phyloP scores from a whole-genome alignment of 1,139 yeast genomes.

The Ogataea hybrid region DNA sequence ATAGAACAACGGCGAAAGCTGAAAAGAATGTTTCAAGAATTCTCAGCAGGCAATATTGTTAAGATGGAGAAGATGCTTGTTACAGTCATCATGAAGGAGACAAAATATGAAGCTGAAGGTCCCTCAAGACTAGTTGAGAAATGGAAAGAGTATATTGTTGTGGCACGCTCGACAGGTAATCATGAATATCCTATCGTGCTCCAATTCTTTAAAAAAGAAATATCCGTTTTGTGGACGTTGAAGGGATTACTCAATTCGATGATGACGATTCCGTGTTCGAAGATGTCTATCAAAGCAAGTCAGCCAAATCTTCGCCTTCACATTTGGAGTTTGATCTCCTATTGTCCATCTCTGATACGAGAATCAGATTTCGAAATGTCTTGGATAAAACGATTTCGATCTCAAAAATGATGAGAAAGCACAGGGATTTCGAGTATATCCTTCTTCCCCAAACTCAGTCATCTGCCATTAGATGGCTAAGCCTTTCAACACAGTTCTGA shows the following conservation, averaged over 20 bases:
- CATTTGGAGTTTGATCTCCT: constrained; percentile 26
- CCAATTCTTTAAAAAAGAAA: constrained; percentile 58
- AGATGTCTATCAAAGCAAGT: constrained; percentile 24
- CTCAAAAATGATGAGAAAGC: constrained; percentile 31
- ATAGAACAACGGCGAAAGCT: constrained; percentile 18
- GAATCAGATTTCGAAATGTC: constrained; percentile 56
- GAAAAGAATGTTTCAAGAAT: constrained; percentile 27
- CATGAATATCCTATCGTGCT: constrained; percentile 48
- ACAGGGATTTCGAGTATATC: constrained; percentile 41
- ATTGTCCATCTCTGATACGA: constrained; percentile 27
- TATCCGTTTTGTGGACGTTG: constrained; percentile 31
- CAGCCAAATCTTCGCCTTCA: constrained; percentile 19
- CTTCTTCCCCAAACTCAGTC: constrained; percentile 51
- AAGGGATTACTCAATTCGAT: constrained; percentile 22
- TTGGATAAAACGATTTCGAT: constrained; percentile 66
- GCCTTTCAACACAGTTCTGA: constrained; percentile 47
- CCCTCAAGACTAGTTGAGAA: constrained; percentile 58
- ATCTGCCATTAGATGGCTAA: constrained; percentile 61
- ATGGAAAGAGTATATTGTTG: constrained; percentile 75
- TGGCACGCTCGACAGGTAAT: constrained; percentile 57
- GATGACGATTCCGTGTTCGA: constrained; percentile 18
- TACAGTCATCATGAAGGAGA: constrained; percentile 39
- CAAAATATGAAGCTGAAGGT: constrained; percentile 44
- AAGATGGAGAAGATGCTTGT: constrained; percentile 67
- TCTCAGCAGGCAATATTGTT: constrained; percentile 57